These are phyloP conservation scores for Nakazawaea peltata DNA, from an alignment of 805 yeast genomes.

Conservation along the genomic window DNA sequence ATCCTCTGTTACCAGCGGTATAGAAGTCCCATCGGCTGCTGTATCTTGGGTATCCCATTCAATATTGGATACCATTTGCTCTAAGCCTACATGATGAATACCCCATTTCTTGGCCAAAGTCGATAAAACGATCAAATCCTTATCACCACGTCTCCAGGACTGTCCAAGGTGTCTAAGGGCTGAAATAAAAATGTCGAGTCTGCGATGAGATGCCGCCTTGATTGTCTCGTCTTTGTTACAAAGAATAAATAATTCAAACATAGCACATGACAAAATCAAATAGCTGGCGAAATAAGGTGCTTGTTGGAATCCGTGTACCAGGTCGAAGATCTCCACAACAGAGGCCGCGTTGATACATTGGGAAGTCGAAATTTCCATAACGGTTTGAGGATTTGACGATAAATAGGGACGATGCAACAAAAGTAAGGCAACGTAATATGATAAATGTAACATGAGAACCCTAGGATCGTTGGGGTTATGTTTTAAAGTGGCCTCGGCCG, in stretches of 20 bases:
- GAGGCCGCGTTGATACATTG: constrained; percentile 18
- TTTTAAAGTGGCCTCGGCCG: constrained; percentile 12
- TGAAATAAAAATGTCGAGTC: constrained; percentile 15
- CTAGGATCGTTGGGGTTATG: constrained; percentile 14
- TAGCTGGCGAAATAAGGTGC: constrained; percentile 26
- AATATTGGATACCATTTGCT: constrained; percentile 2
- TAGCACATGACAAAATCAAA: constrained; percentile 22
- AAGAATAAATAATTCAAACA: constrained; percentile 23
- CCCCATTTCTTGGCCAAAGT: constrained; percentile 21
- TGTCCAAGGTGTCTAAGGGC: constrained; percentile 19
- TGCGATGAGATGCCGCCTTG: constrained; percentile 13
- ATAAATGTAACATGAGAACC: constrained; percentile 20
- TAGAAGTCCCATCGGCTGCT: no score
- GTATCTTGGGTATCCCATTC: no score
- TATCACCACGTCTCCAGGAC: constrained; percentile 22
- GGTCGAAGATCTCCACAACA: constrained; percentile 13
- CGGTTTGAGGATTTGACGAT: constrained; percentile 20
- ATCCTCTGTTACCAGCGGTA: no score
- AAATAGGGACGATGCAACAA: constrained; percentile 23
- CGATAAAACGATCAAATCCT: constrained; percentile 19
- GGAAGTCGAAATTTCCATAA: constrained; percentile 17
- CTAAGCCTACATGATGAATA: constrained; percentile 8
- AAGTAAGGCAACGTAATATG: constrained; percentile 19
- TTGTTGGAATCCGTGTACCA: constrained; percentile 12
- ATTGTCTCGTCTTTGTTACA: constrained; percentile 17